Evolutionary conservation across 2,329 filamentous ascomycete species (phyloP).

Genomic region (Arthrobotrys entomopaga): DNA sequence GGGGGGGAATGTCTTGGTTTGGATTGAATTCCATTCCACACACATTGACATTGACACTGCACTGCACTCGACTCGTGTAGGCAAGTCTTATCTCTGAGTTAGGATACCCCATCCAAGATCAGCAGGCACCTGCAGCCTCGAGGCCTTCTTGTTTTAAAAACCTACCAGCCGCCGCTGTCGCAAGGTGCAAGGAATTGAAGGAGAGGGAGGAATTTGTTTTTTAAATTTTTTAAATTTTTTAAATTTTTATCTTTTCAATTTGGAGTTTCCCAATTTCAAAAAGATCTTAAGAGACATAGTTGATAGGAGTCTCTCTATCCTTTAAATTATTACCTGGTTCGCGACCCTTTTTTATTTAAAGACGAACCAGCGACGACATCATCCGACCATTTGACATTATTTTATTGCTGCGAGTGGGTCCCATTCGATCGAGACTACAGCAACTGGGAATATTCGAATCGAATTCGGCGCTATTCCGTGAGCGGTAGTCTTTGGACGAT

Average conservation of each 20-base stretch:
- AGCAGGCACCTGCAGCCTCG: slow-evolving; percentile 43
- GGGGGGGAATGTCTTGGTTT: slow-evolving; percentile 34
- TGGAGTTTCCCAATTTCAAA: slow-evolving; percentile 35
- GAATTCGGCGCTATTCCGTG: slow-evolving; percentile 26
- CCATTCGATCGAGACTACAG: not conserved
- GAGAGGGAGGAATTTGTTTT: not conserved
- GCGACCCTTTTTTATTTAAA: slow-evolving; percentile 24
- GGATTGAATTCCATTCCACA: slow-evolving; percentile 33
- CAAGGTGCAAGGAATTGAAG: slow-evolving; percentile 16
- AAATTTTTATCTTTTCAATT: too few species aligned
- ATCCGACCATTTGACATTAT: slow-evolving; percentile 11
- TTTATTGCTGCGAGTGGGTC: slow-evolving; percentile 12
- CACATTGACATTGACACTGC: slow-evolving; percentile 10
- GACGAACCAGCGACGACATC: slow-evolving; percentile 22
- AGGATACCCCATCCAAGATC: slow-evolving; percentile 52
- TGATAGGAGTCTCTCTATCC: slow-evolving; percentile 4
- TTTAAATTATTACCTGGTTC: slow-evolving; percentile 26
- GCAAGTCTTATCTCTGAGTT: slow-evolving; percentile 53
- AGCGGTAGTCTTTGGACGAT: slow-evolving; percentile 12
- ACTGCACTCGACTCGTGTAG: not conserved
- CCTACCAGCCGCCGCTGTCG: slow-evolving; percentile 11
- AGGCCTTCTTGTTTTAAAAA: slow-evolving; percentile 48
- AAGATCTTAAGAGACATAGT: too few species aligned
- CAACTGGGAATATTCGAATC: not conserved
- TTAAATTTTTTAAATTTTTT: too few species aligned